phyloP scores from a whole-genome alignment of 257 asterid species.

The Solanum clarkiae region DNA sequence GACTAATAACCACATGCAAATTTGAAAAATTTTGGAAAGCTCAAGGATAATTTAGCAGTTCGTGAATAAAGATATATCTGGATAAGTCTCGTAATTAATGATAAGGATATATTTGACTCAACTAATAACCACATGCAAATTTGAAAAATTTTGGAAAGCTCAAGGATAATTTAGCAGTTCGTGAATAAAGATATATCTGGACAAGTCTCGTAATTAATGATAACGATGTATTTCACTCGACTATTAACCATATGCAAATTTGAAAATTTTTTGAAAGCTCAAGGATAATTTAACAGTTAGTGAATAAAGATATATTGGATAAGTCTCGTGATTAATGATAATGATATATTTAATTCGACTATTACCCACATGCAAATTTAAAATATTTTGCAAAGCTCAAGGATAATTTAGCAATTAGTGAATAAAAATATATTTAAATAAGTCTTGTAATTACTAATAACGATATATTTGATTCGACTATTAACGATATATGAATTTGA shows the following conservation, averaged over 20 bases:
- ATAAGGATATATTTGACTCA: background rate
- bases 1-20: background rate
- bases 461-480: background rate
- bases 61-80: background rate
- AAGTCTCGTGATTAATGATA: background rate
- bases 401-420: background rate
- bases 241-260: background rate
- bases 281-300: background rate
- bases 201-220: background rate
- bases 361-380: background rate
- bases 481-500: rapidly evolving
- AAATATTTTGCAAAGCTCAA: background rate
- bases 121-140: too few species aligned
- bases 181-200: background rate
- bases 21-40: background rate
- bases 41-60: background rate
- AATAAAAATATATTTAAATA: too few species aligned
- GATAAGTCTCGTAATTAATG: background rate
- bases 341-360: background rate
- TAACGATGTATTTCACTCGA: background rate
- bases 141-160: too few species aligned
- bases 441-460: background rate
- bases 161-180: background rate
- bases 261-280: background rate
- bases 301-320: background rate